Evolutionary conservation across 352 stramenopile species (phyloP), one percentile per base, ranked within the genome.

Genomic region (Pythium dissotocum): DNA sequence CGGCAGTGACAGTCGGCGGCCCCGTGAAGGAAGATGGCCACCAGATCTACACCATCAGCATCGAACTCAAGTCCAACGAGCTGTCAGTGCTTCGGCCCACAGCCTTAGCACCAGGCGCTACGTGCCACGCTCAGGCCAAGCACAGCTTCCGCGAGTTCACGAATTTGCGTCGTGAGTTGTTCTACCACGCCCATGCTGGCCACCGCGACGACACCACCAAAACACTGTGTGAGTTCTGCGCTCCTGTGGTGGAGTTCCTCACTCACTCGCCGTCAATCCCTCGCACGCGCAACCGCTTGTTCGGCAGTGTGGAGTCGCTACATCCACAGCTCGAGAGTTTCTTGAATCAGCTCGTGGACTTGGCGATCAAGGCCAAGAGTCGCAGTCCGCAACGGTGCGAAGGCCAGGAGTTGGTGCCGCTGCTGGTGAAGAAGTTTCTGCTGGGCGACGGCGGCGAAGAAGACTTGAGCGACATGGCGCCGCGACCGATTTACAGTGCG

Each of bases 341-440:
- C 18, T 8, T 68, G 3, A 68, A 61, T 33, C 16, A 28, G 16
- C 35, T 35, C 42, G n/a, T 68, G 36, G 21, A 61, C 13, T 28
- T 68, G 10, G 38, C 62, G 5, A 18, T 33, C 13, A 44, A 40
- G 13, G 44, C 42, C 1, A 42, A 32, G 13, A 21, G 9, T 2
- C 36, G 53, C n/a, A 36, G 26, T 40, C 7, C 24, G 2, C 26
- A 38, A 2, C 55, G 53, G 51, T 68, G 62, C 32, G 62, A 68
- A 40, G 62, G 62, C 0, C 52, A 42, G 8, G 62, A 68, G 30
- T 62, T 68, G 62, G 42, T 68, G 2, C 62, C 62, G 2, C 36
- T 68, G 6, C 24, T 62, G 30, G 38, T 68, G 2, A 68, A 68
- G 53, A 38, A 68, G 40, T 68, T 68, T 48, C 40, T 68, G 18